A percentile compares a stretch with the other conserved stretches of the same genome.
phyloP scores from a whole-genome alignment of 805 yeast genomes.

The Ogataea pignaliae region DNA sequence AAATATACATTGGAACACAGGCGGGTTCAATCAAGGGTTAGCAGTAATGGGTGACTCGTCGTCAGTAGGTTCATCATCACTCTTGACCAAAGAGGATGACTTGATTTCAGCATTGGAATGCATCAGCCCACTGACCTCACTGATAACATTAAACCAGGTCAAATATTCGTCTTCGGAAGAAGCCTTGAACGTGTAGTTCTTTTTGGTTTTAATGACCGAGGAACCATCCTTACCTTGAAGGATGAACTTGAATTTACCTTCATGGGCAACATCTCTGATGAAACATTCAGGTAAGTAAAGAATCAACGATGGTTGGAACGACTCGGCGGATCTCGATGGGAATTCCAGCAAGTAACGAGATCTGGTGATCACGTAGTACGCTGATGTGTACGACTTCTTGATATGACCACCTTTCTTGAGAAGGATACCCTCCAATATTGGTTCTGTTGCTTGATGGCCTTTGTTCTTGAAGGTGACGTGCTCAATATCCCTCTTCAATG shows the following conservation, averaged over 20 bases:
- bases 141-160: slow-evolving; percentile 41
- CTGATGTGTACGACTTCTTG: slow-evolving; percentile 37
- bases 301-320: slow-evolving; percentile 39
- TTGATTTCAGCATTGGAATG: slow-evolving; percentile 7
- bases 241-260: slow-evolving; percentile 36
- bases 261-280: slow-evolving; percentile 27
- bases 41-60: neutral
- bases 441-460: slow-evolving; percentile 36
- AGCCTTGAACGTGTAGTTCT: slow-evolving; percentile 36
- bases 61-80: slow-evolving; percentile 4
- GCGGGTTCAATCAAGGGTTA: neutral
- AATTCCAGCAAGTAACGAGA: slow-evolving; percentile 42
- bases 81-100: neutral
- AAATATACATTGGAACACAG: neutral
- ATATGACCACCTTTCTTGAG: slow-evolving; percentile 41
- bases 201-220: slow-evolving; percentile 23
- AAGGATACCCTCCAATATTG: slow-evolving; percentile 44
- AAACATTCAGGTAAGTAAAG: slow-evolving; percentile 44
- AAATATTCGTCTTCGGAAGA: slow-evolving; percentile 39
- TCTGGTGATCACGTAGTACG: slow-evolving; percentile 45
- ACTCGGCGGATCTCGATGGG: slow-evolving; percentile 40
- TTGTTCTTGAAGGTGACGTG: slow-evolving; percentile 35
- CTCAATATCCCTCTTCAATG: slow-evolving; percentile 33
- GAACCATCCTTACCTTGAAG: slow-evolving; percentile 41
- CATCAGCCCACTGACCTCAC: slow-evolving; percentile 27